Conservation (phyloP, 2,329 filamentous ascomycete genomes). For the Rhynchosporium graminicola region DNA sequence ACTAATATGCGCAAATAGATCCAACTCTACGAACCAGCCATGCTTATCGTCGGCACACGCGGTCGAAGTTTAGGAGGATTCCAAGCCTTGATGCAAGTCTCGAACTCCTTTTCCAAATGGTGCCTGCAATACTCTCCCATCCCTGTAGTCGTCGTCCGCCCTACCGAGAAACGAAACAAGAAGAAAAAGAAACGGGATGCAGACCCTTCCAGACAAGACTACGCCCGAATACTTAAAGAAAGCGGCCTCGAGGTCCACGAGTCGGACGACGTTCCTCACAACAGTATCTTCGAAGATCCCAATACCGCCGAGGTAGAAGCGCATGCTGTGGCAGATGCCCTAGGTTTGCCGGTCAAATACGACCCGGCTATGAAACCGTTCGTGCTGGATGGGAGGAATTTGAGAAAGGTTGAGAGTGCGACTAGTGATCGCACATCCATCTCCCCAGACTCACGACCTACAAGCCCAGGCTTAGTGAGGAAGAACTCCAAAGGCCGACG, state of each 20-base stretch:
- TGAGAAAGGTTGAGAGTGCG: slow-evolving; percentile 34
- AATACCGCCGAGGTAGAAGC: slow-evolving; percentile 59
- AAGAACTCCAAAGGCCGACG: slow-evolving; percentile 44
- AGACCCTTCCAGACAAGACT: slow-evolving; percentile 63
- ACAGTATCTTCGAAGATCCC: slow-evolving; percentile 33
- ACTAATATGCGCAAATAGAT: slow-evolving; percentile 50
- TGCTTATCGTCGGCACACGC: slow-evolving; percentile 70
- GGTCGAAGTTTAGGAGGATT: slow-evolving; percentile 69
- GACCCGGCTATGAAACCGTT: slow-evolving; percentile 64
- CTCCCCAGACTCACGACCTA: slow-evolving; percentile 39
- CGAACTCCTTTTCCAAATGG: slow-evolving; percentile 68
- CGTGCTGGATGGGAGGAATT: slow-evolving; percentile 38
- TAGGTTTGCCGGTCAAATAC: slow-evolving; percentile 62
- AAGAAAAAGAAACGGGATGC: slow-evolving; percentile 69
- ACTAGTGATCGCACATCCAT: slow-evolving; percentile 33
- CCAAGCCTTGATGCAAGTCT: slow-evolving; percentile 66
- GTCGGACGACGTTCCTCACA: slow-evolving; percentile 33
- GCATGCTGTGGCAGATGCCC: slow-evolving; percentile 62
- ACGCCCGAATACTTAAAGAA: slow-evolving; percentile 65
- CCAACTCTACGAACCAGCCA: slow-evolving; percentile 71
- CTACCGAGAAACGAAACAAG: slow-evolving; percentile 68
- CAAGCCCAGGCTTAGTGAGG: slow-evolving; percentile 44
- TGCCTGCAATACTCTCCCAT: slow-evolving; percentile 74
- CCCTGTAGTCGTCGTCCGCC: slow-evolving; percentile 72
- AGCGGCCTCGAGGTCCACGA: slow-evolving; percentile 45